Evolutionary conservation across 768 basidiomycete genomes (phyloP), one percentile per base, ranked within the genome.

Genomic region (Tylopilus sp.): DNA sequence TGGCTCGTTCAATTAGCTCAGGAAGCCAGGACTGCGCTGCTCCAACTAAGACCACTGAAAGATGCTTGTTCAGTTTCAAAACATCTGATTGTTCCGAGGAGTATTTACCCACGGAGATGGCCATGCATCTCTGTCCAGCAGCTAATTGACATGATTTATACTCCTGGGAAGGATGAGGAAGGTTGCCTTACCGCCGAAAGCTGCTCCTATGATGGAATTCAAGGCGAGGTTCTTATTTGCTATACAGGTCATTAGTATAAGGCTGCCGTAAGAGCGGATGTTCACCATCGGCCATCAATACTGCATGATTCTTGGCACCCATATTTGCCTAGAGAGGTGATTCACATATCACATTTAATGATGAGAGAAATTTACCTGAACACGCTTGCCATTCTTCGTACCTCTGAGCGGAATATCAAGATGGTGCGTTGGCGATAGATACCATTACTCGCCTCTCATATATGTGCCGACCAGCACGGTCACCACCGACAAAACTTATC

Each of bases 41-140:
- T 30, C 95, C 95, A 28, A 99, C 91, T 45, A 95, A 78, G 25
- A 97, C 68, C n/a, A 76, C 87, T 85, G 38, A 17, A 51, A 31
- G 28, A 30, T 45, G 6, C 22, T 33, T 39, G 18, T 41, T 56
- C 22, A 40, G 48, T 28, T 26, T 42, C 40, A 13, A 22, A 22
- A 40, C 17, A 30, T 9, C 23, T 3, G 4, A 38, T 8, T 40
- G 17, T 35, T 23, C 15, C 9, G 12, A 45, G 9, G 39, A 36
- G 23, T 22, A 57, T 83, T 62, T 56, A 88, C 91, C 88, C 28
- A 95, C 92, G 12, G 93, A 95, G 39, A 95, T 73, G 12, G 93
- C 95, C 95, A 97, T 98, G 73, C 95, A 98, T 51, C 97, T 81
- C 68, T 98, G 95, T 12, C 95, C 95, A 26, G 95, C 95, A 57